Percentiles rank a stretch among this genome's conserved stretches.
These are phyloP conservation scores for Pseudozyma sp. DNA, from an alignment of 1,284 basidiomycete species.

Conservation along the genomic window DNA sequence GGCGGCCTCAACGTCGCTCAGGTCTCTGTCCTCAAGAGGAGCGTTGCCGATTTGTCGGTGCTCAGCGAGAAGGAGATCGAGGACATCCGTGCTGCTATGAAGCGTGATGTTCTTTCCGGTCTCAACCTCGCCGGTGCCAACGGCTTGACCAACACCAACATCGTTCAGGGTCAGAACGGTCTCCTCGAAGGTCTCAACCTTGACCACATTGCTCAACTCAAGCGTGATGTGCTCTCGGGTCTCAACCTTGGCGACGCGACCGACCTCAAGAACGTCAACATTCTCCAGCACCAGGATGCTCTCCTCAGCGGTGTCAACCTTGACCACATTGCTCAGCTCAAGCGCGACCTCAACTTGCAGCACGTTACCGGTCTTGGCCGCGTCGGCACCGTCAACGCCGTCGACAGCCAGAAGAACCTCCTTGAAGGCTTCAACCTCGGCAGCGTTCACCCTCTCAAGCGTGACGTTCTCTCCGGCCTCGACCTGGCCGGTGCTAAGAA, in stretches of 20 bases:
- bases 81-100: conserved; percentile 5
- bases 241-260: background rate
- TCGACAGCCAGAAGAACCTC: background rate
- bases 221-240: conserved; percentile 2
- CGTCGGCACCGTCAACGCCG: background rate
- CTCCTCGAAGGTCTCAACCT: background rate
- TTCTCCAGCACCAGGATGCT: background rate
- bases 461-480: conserved; percentile 7
- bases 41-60: conserved; percentile 17
- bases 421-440: no score
- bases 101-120: conserved; percentile 11
- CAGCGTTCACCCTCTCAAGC: background rate
- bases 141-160: background rate
- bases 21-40: conserved; percentile 14
- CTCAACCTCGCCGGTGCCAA: conserved; percentile 4
- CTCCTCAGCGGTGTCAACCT: background rate
- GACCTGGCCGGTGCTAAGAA: background rate
- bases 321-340: background rate
- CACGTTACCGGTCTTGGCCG: conserved; percentile 2
- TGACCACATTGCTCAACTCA: background rate
- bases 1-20: conserved; percentile 10
- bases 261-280: conserved; percentile 1
- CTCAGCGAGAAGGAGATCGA: conserved; percentile 10
- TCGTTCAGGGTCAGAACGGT: background rate
- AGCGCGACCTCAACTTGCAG: background rate